A percentile compares a stretch with the other conserved stretches of the same genome.
Evolutionary conservation across 495 filamentous ascomycete genomes (phyloP).

Genomic region (Tricharina praecox): DNA sequence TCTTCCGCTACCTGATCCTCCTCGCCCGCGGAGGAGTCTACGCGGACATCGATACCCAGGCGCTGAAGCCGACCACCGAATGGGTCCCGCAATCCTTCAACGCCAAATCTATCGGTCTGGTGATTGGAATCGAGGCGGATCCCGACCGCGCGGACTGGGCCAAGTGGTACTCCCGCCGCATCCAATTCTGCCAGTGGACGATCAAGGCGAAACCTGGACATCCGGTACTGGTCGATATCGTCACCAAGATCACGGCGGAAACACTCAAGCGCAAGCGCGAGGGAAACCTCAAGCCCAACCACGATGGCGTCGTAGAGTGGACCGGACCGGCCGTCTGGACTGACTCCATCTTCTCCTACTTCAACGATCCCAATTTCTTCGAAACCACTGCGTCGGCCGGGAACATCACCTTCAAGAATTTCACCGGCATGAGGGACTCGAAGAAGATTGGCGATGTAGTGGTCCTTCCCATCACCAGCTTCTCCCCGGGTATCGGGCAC

Average conservation of each 20-base stretch:
- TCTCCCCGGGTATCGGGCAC: conserved; percentile 83
- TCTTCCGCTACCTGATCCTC: conserved; percentile 92
- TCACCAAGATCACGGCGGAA: conserved; percentile 67
- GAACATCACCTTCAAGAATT: conserved; percentile 72
- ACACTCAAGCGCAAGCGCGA: conserved; percentile 57
- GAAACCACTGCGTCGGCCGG: conserved; percentile 51
- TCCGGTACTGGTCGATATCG: conserved; percentile 73
- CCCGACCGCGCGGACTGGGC: conserved; percentile 84
- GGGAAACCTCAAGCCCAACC: conserved; percentile 48
- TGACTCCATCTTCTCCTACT: conserved; percentile 74
- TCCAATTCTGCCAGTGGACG: conserved; percentile 99
- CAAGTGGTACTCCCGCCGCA: conserved; percentile 85
- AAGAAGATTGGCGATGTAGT: conserved; percentile 91
- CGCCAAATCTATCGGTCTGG: conserved; percentile 56
- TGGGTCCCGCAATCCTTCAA: conserved; percentile 76
- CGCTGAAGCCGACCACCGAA: conserved; percentile 61
- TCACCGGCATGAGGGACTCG: conserved; percentile 63
- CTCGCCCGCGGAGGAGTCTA: conserved; percentile 91
- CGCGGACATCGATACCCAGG: conserved; percentile 86
- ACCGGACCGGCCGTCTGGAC: conserved; percentile 94
- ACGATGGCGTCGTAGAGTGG: conserved; percentile 81
- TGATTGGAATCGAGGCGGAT: conserved; percentile 91
- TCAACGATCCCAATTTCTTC: conserved; percentile 85
- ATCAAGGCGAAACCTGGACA: conserved; percentile 92
- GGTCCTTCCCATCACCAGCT: conserved; percentile 87